Percentiles rank a stretch among this genome's conserved stretches.
phyloP scores from a whole-genome alignment of 1,284 basidiomycete genomes.

The Salmacisia buchloeana region DNA sequence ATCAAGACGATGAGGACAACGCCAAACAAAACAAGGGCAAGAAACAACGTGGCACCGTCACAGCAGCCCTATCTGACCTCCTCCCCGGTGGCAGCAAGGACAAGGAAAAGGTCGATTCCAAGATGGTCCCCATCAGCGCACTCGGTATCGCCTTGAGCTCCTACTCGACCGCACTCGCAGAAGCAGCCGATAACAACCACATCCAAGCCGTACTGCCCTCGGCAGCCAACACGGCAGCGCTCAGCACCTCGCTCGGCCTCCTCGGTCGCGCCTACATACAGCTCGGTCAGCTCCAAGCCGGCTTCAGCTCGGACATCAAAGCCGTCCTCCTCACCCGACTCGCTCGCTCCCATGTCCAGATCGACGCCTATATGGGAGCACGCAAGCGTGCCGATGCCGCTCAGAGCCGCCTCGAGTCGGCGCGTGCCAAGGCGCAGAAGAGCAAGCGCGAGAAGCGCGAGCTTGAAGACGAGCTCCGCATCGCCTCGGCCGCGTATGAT shows the following conservation, averaged over 20 bases:
- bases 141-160: conserved; percentile 28
- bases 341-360: conserved; percentile 23
- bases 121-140: conserved; percentile 28
- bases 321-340: conserved; percentile 28
- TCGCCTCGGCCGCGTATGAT: conserved; percentile 35
- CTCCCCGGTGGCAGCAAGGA: background rate
- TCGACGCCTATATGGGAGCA: conserved; percentile 24
- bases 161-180: conserved; percentile 6
- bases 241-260: conserved; percentile 19
- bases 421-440: conserved; percentile 35
- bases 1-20: background rate
- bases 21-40: background rate
- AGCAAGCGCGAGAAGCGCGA: conserved; percentile 43
- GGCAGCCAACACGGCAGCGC: conserved; percentile 10
- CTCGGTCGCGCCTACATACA: conserved; percentile 25
- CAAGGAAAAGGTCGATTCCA: conserved; percentile 18
- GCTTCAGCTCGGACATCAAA: conserved; percentile 26
- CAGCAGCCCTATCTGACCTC: background rate
- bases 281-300: conserved; percentile 21
- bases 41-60: background rate
- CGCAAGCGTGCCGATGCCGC: conserved; percentile 33
- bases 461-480: conserved; percentile 36
- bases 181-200: background rate
- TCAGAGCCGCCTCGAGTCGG: conserved; percentile 25
- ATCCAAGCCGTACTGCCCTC: conserved; percentile 14